Base-by-base conservation (phyloP, 2,329 filamentous ascomycete genomes). In the Xylaria sp. region DNA sequence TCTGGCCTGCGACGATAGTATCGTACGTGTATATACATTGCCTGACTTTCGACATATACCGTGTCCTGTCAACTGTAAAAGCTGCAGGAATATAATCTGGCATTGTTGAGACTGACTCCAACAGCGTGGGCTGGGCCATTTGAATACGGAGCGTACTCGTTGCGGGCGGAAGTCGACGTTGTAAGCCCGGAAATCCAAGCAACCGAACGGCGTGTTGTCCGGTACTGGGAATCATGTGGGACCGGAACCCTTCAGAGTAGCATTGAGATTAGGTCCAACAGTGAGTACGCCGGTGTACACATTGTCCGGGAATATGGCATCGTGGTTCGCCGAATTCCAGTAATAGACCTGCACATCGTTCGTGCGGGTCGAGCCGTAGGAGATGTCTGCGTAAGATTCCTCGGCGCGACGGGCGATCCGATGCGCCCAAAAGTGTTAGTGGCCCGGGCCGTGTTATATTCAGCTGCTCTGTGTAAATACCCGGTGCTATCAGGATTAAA, bases 1-100 rank as follows among this genome's bases (percentile, higher is more conserved):
- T 88, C 68, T 88, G 78, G 0, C 86, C 86, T 0, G 83, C 86
- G 4, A 89, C 78, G 42, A 83, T 79, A 56, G 75, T 79, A 42
- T 80, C 76, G 69, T 84, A 79, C 71, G 89, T 85, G 72, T 87
- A 88, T 87, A 88, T 0, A 81, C 81, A 63, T 87, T 88, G 35
- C 82, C 86, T 0, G 87, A 75, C 68, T 89, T 88, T 86, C 86
- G 13, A 88, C 70, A 65, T 88, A 89, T 3, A 88, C 70, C 79
- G 86, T 89, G 63, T 89, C 86, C 72, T 89, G 86, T 67, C 85
- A 89, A 59, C 81, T 85, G 67, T 86, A 85, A 66, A 89, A 83
- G 0, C 85, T 83, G 52, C 82, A 85, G 52, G 81, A 82, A 69
- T 89, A 89, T 68, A 89, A 89, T 0, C 84, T 84, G 0, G 83